These are phyloP conservation scores for Posidonia australis DNA, from an alignment of 106 monocot genomes.

Conservation along the genomic window DNA sequence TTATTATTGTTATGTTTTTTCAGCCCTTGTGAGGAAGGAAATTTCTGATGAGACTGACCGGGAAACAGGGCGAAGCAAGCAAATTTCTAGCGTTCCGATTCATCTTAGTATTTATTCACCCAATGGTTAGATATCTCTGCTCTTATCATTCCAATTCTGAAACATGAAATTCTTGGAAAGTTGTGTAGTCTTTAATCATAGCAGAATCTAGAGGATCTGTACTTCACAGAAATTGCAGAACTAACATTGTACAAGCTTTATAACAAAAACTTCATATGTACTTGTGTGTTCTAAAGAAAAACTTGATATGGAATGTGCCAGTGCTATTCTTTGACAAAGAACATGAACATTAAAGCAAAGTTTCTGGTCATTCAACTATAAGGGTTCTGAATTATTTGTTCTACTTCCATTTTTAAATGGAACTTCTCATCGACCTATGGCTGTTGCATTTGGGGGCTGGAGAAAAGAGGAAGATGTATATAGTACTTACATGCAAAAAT, in stretches of 20 bases:
- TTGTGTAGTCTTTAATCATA: neutral
- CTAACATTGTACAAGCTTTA: too few species aligned
- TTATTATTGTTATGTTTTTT: neutral
- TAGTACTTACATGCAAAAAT: neutral
- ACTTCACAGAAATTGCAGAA: too few species aligned
- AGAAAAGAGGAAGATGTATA: neutral
- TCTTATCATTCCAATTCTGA: neutral
- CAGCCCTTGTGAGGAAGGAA: slow-evolving; percentile 87
- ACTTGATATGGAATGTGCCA: too few species aligned
- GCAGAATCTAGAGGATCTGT: too few species aligned
- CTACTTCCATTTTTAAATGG: neutral
- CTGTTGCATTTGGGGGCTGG: neutral
- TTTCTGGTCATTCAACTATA: neutral
- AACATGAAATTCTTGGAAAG: neutral
- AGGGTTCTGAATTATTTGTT: neutral
- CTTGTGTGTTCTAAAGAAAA: too few species aligned
- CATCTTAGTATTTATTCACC: slow-evolving; percentile 88
- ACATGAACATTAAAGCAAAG: too few species aligned
- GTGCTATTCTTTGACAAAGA: too few species aligned
- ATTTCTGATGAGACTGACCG: slow-evolving; percentile 93
- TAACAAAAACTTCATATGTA: too few species aligned
- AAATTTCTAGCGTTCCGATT: slow-evolving; percentile 75
- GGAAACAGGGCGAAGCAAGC: slow-evolving; percentile 66
- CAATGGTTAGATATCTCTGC: slow-evolving; percentile 41
- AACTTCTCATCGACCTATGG: neutral